Base-by-base conservation (phyloP, 2,329 filamentous ascomycete genomes). In the Arthrobotrys sphaeroides region DNA sequence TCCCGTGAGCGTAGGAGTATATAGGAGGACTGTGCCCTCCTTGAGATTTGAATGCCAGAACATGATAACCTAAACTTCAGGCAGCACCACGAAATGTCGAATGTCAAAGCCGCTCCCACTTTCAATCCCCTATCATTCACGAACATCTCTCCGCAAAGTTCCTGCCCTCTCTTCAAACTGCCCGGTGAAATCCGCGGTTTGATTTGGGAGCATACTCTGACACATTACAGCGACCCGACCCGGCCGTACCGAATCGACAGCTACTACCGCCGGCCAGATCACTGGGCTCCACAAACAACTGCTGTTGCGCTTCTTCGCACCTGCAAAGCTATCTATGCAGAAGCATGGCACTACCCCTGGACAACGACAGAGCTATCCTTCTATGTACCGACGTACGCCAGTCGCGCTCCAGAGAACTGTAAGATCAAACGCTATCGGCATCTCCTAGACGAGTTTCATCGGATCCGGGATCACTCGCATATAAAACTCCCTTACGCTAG, bases 151-250 rank as follows among this genome's bases (percentile, higher is more conserved):
- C 51, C 49, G 2, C 60, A 66, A 43, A 13, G 13, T 3, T 0
- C n/a, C 6, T 61, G n/a, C 49, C 51, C 61, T 6, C 60, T 73
- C 20, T 66, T 73, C 43, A 10, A 2, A 0, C 78, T 88, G 0
- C 86, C 87, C 0, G 82, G 83, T n/a, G 87, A 88, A 78, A 78
- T 88, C 16, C 84, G 87, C 66, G 81, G 82, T 73, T 78, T 81
- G 0, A 85, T 88, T 51, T 88, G 86, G 78, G 69, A 80, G 5
- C 81, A 80, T 43, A 82, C 80, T 0, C 79, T 86, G 2, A 79
- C 82, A 4, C 83, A 83, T 31, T 83, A 81, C 28, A 81, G 82
- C 12, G 83, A 84, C 43, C 26, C 42, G 3, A 24, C 47, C 10
- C 38, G 28, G 9, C n/a, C 60, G 2, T 73, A 65, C 13, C 68